Evolutionary conservation across 768 basidiomycete genomes (phyloP).

Genomic region (Lactarius evosmus): DNA sequence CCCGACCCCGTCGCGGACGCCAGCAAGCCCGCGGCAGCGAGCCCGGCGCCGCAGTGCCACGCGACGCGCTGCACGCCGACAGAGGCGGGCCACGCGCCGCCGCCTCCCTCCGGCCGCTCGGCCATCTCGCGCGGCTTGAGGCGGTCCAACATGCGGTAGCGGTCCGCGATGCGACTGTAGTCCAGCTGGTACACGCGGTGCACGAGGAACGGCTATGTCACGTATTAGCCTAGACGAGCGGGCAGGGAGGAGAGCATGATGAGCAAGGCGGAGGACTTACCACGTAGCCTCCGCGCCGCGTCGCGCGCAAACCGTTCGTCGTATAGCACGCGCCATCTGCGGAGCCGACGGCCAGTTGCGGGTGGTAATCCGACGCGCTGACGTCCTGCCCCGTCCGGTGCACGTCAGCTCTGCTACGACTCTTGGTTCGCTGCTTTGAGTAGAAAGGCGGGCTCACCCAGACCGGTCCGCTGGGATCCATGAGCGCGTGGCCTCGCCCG

Average conservation of each 20-base stretch:
- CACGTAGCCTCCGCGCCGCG: constrained; percentile 66
- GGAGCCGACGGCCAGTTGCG: constrained; percentile 76
- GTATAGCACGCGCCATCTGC: constrained; percentile 81
- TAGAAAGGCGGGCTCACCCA: constrained; percentile 58
- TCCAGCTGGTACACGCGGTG: constrained; percentile 86
- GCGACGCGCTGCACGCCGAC: constrained; percentile 72
- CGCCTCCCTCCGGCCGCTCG: constrained; percentile 41
- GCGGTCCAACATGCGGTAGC: constrained; percentile 86
- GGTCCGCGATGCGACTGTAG: constrained; percentile 68
- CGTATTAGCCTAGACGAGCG: background rate
- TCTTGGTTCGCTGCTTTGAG: background rate
- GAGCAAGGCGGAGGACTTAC: constrained; percentile 42
- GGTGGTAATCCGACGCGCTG: constrained; percentile 78
- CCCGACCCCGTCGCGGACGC: constrained; percentile 84
- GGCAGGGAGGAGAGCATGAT: background rate
- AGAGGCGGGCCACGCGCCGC: constrained; percentile 73
- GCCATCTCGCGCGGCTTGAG: constrained; percentile 68
- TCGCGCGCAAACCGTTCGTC: constrained; percentile 65
- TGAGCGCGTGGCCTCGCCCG: constrained; percentile 64
- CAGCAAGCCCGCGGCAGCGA: constrained; percentile 54
- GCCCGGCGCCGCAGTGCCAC: constrained; percentile 80
- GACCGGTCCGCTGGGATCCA: constrained; percentile 75
- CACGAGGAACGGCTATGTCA: constrained; percentile 65
- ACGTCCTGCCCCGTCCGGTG: constrained; percentile 49
- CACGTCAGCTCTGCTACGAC: background rate